Evolutionary conservation across 1,139 yeast species (phyloP).

Genomic region (Kodamaea alishanica): DNA sequence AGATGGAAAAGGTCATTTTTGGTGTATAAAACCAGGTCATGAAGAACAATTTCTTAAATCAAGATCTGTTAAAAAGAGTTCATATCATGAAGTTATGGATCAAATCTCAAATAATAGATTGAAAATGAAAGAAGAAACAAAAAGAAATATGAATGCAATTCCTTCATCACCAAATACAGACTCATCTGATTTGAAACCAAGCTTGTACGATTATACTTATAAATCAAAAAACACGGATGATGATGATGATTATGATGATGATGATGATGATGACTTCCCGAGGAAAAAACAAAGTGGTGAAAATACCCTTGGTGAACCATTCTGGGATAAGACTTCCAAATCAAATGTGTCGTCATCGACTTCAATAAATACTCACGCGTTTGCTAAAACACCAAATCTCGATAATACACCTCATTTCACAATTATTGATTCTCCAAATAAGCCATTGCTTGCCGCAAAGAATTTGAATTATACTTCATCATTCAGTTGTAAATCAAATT

Average conservation of each 20-base stretch:
- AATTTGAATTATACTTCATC: conserved; percentile 51
- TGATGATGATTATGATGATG: conserved; percentile 10
- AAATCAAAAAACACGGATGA: conserved; percentile 6
- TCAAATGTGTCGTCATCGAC: neutral
- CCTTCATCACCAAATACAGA: conserved; percentile 35
- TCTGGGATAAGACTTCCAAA: conserved; percentile 8
- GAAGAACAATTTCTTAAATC: conserved; percentile 79
- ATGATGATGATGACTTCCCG: conserved; percentile 12
- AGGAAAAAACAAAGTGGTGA: conserved; percentile 15
- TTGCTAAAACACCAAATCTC: conserved; percentile 13
- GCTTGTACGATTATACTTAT: conserved; percentile 5
- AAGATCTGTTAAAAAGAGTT: conserved; percentile 45
- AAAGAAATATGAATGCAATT: conserved; percentile 23
- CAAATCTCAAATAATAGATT: conserved; percentile 24
- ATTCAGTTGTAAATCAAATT: conserved; percentile 62
- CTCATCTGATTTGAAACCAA: conserved; percentile 1
- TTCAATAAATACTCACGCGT: conserved; percentile 1
- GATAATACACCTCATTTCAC: conserved; percentile 26
- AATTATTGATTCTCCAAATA: conserved; percentile 36
- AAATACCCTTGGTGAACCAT: conserved; percentile 13
- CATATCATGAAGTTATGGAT: conserved; percentile 46
- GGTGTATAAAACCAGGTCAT: conserved; percentile 83
- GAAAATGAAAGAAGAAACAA: conserved; percentile 13
- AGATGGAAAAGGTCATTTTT: conserved; percentile 95
- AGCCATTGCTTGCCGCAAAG: conserved; percentile 42